Evolutionary conservation across 208 protist genomes (phyloP).

Genomic region (Kentomonas sorsogonicus): DNA sequence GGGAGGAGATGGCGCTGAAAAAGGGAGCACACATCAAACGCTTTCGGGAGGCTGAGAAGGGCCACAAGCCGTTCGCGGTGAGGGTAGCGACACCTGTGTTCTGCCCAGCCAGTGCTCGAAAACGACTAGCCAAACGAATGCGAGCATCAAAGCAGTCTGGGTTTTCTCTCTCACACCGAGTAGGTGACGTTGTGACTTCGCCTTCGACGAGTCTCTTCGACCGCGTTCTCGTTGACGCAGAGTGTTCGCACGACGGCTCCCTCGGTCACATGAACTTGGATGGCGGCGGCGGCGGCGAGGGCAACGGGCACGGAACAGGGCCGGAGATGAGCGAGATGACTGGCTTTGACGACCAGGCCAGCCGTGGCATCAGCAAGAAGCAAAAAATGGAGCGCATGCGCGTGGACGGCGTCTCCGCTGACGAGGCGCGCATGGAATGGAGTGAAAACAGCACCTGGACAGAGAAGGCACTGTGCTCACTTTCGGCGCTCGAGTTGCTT

Average conservation of each 20-base stretch:
- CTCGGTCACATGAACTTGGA: conserved; percentile 53
- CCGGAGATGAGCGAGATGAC: too few species aligned
- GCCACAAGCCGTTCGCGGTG: too few species aligned
- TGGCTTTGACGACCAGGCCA: background rate
- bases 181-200: too few species aligned
- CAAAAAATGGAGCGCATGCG: conserved; percentile 69
- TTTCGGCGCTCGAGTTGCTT: conserved; percentile 27
- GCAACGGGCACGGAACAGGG: conserved; percentile 65
- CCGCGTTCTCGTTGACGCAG: conserved; percentile 82
- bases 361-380: conserved; percentile 41
- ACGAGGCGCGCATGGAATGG: background rate
- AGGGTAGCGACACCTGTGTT: too few species aligned
- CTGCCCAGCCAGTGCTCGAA: too few species aligned
- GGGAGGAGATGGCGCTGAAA: too few species aligned
- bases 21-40: too few species aligned
- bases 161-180: too few species aligned
- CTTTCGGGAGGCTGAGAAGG: too few species aligned
- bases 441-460: conserved; percentile 9
- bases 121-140: too few species aligned
- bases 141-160: too few species aligned
- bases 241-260: conserved; percentile 90
- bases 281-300: conserved; percentile 20
- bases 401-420: conserved; percentile 12
- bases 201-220: too few species aligned
- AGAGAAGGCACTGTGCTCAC: background rate